Evolutionary conservation across 2,329 filamentous ascomycete genomes (phyloP).

Genomic region (Fusarium sp.): DNA sequence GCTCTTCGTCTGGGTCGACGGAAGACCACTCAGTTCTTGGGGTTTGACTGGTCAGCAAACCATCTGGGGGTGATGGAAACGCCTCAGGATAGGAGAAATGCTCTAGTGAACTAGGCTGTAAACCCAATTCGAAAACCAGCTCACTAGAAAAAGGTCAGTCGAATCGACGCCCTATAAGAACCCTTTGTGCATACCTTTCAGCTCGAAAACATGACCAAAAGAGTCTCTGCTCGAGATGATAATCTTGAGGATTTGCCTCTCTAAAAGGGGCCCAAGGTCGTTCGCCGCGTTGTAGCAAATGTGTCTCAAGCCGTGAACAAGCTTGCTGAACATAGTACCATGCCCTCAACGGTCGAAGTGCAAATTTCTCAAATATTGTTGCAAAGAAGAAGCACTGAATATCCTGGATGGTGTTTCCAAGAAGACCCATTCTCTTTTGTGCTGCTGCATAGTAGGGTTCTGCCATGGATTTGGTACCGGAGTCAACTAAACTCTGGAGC

Average conservation of each 20-base stretch:
- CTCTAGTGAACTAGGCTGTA: background rate
- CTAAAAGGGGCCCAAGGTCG: background rate
- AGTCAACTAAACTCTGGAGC: background rate
- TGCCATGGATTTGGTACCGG: background rate
- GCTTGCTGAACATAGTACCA: background rate
- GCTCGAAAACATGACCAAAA: background rate
- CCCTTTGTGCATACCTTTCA: background rate
- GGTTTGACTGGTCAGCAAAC: background rate
- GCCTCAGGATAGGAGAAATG: background rate
- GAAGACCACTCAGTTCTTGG: background rate
- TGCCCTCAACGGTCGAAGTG: background rate
- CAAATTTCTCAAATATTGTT: background rate
- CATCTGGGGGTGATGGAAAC: background rate
- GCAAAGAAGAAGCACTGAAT: constrained; percentile 4
- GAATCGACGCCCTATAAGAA: background rate
- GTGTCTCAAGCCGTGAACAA: background rate
- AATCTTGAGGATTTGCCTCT: background rate
- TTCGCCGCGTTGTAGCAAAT: background rate
- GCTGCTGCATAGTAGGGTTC: constrained; percentile 1
- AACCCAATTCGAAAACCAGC: background rate
- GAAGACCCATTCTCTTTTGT: background rate
- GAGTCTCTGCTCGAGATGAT: background rate
- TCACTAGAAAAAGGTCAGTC: background rate
- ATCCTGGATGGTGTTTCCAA: background rate
- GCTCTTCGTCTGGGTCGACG: background rate